Conservation (phyloP, 768 basidiomycete species). For the Leucosporidium creatinivorum region DNA sequence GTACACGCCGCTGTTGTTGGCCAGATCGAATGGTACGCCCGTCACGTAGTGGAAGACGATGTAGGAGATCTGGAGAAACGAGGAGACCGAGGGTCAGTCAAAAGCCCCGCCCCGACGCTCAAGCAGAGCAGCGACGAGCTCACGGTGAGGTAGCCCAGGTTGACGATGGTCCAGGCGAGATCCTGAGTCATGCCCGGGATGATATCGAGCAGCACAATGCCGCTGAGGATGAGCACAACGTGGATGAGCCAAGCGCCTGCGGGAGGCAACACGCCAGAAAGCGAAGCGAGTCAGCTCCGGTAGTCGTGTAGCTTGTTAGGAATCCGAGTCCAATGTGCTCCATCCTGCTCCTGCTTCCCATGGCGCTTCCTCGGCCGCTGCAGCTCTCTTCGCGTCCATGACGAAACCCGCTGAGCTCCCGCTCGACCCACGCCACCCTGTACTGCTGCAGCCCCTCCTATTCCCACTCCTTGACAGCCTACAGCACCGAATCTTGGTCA, state of each 20-base stretch:
- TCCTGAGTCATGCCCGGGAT: constrained; percentile 90
- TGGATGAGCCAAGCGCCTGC: constrained; percentile 97
- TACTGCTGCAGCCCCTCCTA: not conserved
- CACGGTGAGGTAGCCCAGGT: constrained; percentile 82
- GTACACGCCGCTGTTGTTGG: constrained; percentile 83
- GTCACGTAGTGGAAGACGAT: constrained; percentile 99
- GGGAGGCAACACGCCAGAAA: not conserved
- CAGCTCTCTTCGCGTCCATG: not conserved
- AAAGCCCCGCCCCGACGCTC: not conserved
- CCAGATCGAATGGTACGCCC: constrained; percentile 87
- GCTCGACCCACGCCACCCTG: not conserved
- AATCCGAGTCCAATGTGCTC: not conserved
- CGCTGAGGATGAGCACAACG: constrained; percentile 77
- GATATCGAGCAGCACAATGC: constrained; percentile 87
- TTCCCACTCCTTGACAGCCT: not conserved
- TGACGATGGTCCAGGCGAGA: constrained; percentile 90
- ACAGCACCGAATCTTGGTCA: not conserved
- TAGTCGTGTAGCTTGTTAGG: not conserved
- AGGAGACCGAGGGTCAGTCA: not conserved
- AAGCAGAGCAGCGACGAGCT: constrained; percentile 40
- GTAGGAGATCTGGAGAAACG: constrained; percentile 65
- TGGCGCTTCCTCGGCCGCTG: not conserved
- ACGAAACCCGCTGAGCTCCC: not conserved
- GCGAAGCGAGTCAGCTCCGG: not conserved
- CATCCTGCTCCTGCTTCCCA: not conserved